Conservation (phyloP, 805 yeast genomes). For the Grigorovia yakushimaensis region DNA sequence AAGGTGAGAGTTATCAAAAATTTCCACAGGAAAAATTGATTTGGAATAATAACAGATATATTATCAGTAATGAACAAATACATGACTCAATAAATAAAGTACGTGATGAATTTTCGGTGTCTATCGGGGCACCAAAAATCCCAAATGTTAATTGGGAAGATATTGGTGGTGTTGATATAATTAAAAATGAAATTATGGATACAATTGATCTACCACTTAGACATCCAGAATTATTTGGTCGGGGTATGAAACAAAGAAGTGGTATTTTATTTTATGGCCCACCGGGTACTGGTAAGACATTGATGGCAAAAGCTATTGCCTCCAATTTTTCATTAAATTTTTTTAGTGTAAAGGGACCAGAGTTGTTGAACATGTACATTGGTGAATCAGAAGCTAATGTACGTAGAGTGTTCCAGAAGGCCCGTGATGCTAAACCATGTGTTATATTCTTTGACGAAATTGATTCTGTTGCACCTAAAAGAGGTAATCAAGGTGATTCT, state of each 20-base stretch:
- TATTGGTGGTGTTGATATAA: conserved; percentile 87
- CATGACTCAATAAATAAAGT: conserved; percentile 57
- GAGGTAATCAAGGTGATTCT: conserved; percentile 98
- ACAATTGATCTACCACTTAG: conserved; percentile 94
- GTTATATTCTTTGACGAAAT: conserved; percentile 95
- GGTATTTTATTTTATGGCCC: conserved; percentile 96
- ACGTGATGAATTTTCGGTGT: conserved; percentile 78
- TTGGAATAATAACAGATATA: conserved; percentile 22
- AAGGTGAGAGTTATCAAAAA: conserved; percentile 35
- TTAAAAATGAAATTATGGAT: conserved; percentile 86
- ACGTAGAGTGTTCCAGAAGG: conserved; percentile 84
- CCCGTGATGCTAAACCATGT: conserved; percentile 95
- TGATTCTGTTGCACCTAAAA: conserved; percentile 96
- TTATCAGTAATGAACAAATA: conserved; percentile 43
- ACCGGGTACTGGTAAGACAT: conserved; percentile 96
- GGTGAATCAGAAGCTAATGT: conserved; percentile 99
- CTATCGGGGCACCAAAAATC: conserved; percentile 93
- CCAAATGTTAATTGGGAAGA: conserved; percentile 96
- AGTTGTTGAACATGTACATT: conserved; percentile 90
- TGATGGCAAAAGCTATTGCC: conserved; percentile 94
- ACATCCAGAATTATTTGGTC: conserved; percentile 79
- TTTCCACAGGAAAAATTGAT: conserved; percentile 21
- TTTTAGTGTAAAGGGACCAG: conserved; percentile 96
- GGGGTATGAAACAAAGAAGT: conserved; percentile 86
- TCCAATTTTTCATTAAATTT: conserved; percentile 89